A percentile compares a stretch with the other conserved stretches of the same genome.
Evolutionary conservation across 2,329 filamentous ascomycete genomes (phyloP).

Genomic region (Hypoxylon sp.): DNA sequence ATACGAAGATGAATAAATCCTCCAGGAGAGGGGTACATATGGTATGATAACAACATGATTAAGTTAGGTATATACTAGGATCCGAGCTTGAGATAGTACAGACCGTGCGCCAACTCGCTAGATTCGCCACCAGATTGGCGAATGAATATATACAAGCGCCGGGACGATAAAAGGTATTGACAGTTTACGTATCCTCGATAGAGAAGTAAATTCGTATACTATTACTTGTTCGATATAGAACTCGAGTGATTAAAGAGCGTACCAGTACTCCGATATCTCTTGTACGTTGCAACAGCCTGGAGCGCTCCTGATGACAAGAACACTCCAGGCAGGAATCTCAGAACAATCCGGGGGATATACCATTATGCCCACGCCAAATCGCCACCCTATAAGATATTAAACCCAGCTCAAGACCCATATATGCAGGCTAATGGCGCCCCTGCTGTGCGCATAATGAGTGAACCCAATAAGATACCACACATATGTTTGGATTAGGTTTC

Average conservation of each 20-base stretch:
- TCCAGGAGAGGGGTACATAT: neutral
- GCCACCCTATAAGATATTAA: conserved; percentile 24
- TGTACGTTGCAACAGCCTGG: conserved; percentile 12
- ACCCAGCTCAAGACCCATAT: conserved; percentile 14
- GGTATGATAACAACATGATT: conserved; percentile 6
- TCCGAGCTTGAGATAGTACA: neutral
- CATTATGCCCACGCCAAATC: conserved; percentile 36
- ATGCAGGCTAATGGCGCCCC: conserved; percentile 25
- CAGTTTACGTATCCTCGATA: conserved; percentile 1
- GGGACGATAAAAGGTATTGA: conserved; percentile 9
- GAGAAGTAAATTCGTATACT: conserved; percentile 31
- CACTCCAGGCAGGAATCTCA: conserved; percentile 27
- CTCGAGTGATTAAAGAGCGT: conserved; percentile 34
- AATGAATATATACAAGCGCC: conserved; percentile 8
- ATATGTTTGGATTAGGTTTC: conserved; percentile 6
- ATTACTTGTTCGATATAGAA: conserved; percentile 30
- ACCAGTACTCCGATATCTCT: conserved; percentile 40
- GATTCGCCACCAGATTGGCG: neutral
- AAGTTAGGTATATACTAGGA: neutral
- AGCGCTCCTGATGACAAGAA: conserved; percentile 11
- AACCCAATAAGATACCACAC: conserved; percentile 25
- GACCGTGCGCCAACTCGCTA: neutral
- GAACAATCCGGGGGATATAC: conserved; percentile 23
- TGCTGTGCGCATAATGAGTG: conserved; percentile 28
- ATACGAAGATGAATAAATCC: neutral